Percentiles rank a stretch among this genome's conserved stretches.
phyloP scores from a whole-genome alignment of 75 land plant species.

The Pinus taeda region DNA sequence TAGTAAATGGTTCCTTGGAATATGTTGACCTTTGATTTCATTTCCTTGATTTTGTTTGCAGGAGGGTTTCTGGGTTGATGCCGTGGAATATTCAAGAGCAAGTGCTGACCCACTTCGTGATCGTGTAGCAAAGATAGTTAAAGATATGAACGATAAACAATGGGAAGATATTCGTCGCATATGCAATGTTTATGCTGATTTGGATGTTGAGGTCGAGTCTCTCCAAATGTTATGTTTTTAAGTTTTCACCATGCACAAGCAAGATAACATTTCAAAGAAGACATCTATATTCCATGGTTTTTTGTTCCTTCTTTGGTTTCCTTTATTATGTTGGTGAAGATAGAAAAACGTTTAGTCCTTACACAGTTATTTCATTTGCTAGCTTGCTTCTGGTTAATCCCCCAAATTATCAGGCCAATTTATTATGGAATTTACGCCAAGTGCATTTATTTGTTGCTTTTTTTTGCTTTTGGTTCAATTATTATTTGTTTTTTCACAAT shows the following conservation, averaged over 20 bases:
- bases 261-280: background rate
- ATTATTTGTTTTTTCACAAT: no score
- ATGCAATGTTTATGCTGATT: conserved; percentile 70
- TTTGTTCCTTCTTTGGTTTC: no score
- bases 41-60: conserved; percentile 16
- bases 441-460: no score
- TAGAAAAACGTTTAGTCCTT: no score
- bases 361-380: no score
- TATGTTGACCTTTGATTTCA: background rate
- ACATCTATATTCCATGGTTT: no score
- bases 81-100: conserved; percentile 66
- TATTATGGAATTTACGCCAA: no score
- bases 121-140: conserved; percentile 65
- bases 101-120: conserved; percentile 80
- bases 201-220: conserved; percentile 60
- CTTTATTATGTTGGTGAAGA: no score
- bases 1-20: background rate
- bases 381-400: no score
- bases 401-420: no score
- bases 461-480: no score
- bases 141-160: conserved; percentile 78
- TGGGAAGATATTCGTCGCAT: conserved; percentile 85
- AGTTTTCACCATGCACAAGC: background rate
- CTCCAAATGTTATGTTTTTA: background rate
- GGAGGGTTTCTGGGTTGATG: conserved; percentile 74